These are phyloP conservation scores for Podospora appendiculata DNA, from an alignment of 495 filamentous ascomycete genomes.

Conservation along the genomic window DNA sequence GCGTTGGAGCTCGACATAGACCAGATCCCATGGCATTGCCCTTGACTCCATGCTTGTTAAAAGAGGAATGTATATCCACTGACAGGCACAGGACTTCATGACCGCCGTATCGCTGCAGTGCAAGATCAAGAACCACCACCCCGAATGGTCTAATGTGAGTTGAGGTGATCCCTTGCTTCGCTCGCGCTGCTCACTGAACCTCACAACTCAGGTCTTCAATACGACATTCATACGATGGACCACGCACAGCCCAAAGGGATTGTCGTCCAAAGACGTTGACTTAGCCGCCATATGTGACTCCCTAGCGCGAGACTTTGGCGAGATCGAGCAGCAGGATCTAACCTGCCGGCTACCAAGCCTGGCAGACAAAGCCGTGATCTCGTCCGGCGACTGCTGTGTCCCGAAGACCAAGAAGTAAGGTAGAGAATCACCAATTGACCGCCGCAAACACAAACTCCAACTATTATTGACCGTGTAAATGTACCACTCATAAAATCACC, in stretches of 20 bases:
- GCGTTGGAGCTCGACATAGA: too few relatives aligned
- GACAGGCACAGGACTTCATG: constrained; percentile 47
- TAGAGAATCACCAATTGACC: not conserved
- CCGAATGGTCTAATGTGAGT: constrained; percentile 57
- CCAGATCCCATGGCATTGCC: not conserved
- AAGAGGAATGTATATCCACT: too few relatives aligned
- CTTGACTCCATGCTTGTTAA: not conserved
- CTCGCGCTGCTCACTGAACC: not conserved
- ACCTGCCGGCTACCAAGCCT: constrained; percentile 15
- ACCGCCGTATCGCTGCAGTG: constrained; percentile 48
- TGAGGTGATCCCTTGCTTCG: not conserved
- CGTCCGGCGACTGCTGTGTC: constrained; percentile 24
- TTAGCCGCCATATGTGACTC: constrained; percentile 62
- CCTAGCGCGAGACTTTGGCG: constrained; percentile 44
- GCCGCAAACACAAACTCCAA: too few relatives aligned
- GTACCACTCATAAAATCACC: too few relatives aligned
- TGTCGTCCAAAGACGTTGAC: constrained; percentile 58
- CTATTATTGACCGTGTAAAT: too few relatives aligned
- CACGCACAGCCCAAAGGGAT: constrained; percentile 62
- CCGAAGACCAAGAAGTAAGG: constrained; percentile 8
- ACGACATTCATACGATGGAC: constrained; percentile 62
- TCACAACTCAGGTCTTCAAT: constrained; percentile 46
- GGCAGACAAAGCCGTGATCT: constrained; percentile 25
- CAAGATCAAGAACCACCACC: constrained; percentile 51
- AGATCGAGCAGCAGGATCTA: constrained; percentile 21